These are phyloP conservation scores for Clavulina sp. DNA, from an alignment of 768 basidiomycete species.

Conservation along the genomic window DNA sequence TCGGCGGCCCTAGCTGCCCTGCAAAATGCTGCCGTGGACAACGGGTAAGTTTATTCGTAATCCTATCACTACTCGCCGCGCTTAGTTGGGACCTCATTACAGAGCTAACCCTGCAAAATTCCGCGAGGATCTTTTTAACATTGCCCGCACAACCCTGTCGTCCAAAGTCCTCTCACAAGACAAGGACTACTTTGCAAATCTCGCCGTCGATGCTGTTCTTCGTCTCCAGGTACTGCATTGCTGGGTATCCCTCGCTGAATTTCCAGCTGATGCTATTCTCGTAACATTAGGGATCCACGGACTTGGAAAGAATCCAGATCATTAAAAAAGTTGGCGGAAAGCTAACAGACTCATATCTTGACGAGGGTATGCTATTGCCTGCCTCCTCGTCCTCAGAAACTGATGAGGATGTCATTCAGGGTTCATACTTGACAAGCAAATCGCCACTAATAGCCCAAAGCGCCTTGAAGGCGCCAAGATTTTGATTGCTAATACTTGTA, in stretches of 20 bases:
- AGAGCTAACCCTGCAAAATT: conserved; percentile 60
- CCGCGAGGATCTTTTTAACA: conserved; percentile 85
- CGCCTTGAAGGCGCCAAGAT: conserved; percentile 90
- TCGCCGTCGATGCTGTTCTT: conserved; percentile 92
- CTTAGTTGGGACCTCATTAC: conserved; percentile 2
- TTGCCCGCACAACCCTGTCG: conserved; percentile 86
- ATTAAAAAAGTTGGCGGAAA: conserved; percentile 99
- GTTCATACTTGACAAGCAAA: conserved; percentile 94
- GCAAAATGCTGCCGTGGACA: conserved; percentile 64
- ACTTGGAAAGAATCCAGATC: conserved; percentile 95
- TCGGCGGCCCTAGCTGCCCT: conserved; percentile 68
- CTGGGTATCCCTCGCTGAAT: not conserved
- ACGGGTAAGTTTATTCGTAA: conserved; percentile 40
- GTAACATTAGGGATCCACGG: conserved; percentile 67
- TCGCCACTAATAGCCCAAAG: conserved; percentile 89
- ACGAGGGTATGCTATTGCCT: conserved; percentile 47
- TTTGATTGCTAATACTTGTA: conserved; percentile 95
- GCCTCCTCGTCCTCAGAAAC: not conserved
- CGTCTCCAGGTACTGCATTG: conserved; percentile 53
- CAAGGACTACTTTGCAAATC: conserved; percentile 94
- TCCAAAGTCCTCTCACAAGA: conserved; percentile 94
- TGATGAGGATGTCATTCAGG: conserved; percentile 27
- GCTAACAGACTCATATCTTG: conserved; percentile 92
- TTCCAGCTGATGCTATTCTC: not conserved
- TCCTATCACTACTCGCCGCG: not conserved